phyloP scores from a whole-genome alignment of 768 basidiomycete genomes.

The Steccherinum ochraceum region DNA sequence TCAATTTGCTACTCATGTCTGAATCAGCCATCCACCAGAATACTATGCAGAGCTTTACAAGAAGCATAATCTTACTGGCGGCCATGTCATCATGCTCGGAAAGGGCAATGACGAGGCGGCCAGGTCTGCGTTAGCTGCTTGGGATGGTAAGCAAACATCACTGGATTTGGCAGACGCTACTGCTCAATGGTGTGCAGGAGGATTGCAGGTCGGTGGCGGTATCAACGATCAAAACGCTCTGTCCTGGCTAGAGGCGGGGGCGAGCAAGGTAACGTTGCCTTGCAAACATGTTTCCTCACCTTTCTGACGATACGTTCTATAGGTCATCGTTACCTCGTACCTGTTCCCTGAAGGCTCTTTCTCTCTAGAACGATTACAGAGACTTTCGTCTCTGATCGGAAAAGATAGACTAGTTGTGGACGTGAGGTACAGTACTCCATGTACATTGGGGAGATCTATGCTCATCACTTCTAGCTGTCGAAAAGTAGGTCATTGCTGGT shows the following conservation, averaged over 20 bases:
- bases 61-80: slow-evolving; percentile 63
- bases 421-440: slow-evolving; percentile 56
- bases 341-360: slow-evolving; percentile 86
- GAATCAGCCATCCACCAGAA: slow-evolving; percentile 60
- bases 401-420: slow-evolving; percentile 91
- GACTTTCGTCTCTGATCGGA: slow-evolving; percentile 58
- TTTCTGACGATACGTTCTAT: slow-evolving; percentile 1
- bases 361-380: slow-evolving; percentile 61
- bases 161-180: too few relatives aligned
- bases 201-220: slow-evolving; percentile 90
- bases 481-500: slow-evolving; percentile 68
- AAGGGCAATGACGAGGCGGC: slow-evolving; percentile 89
- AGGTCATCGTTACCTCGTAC: slow-evolving; percentile 98
- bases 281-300: slow-evolving; percentile 10
- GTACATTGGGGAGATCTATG: not conserved
- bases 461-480: slow-evolving; percentile 61
- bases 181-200: too few relatives aligned
- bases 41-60: slow-evolving; percentile 80
- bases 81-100: slow-evolving; percentile 96
- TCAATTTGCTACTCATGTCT: slow-evolving; percentile 2
- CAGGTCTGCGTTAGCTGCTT: slow-evolving; percentile 69
- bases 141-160: slow-evolving; percentile 75
- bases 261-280: slow-evolving; percentile 91
- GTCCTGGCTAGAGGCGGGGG: slow-evolving; percentile 83
- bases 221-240: slow-evolving; percentile 76